Evolutionary conservation across 2,329 filamentous ascomycete genomes (phyloP).

Genomic region (Exophiala spinifera): DNA sequence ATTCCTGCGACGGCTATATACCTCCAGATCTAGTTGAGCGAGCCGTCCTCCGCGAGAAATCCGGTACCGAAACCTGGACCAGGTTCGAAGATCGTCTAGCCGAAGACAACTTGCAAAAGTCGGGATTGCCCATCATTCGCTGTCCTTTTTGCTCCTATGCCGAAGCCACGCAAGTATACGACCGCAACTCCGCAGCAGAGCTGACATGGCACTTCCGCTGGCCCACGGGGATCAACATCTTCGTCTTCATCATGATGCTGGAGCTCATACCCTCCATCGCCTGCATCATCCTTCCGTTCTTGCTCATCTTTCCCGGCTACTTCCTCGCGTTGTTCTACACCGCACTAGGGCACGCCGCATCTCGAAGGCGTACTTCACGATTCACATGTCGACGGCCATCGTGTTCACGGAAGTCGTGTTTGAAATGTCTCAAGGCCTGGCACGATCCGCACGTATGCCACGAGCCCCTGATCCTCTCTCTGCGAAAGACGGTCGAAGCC

Average conservation of each 20-base stretch:
- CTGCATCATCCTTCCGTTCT: slow-evolving; percentile 53
- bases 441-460: slow-evolving; percentile 85
- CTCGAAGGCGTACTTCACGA: slow-evolving; percentile 67
- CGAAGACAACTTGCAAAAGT: slow-evolving; percentile 70
- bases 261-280: slow-evolving; percentile 51
- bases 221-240: slow-evolving; percentile 54
- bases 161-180: slow-evolving; percentile 76
- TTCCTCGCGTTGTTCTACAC: slow-evolving; percentile 51
- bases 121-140: slow-evolving; percentile 69
- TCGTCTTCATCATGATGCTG: slow-evolving; percentile 42
- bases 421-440: slow-evolving; percentile 80
- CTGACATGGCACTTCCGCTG: slow-evolving; percentile 57
- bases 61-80: slow-evolving; percentile 67
- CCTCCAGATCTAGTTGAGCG: slow-evolving; percentile 66
- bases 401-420: slow-evolving; percentile 72
- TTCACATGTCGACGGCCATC: slow-evolving; percentile 71
- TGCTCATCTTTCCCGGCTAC: slow-evolving; percentile 51
- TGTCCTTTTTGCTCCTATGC: slow-evolving; percentile 93
- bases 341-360: slow-evolving; percentile 65
- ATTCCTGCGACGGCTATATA: slow-evolving; percentile 71
- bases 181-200: slow-evolving; percentile 50
- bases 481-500: slow-evolving; percentile 86
- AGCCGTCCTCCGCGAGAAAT: slow-evolving; percentile 67
- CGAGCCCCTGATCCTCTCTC: slow-evolving; percentile 73
- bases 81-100: slow-evolving; percentile 78